Evolutionary conservation across 1,284 basidiomycete genomes (phyloP).

Genomic region (Cystobasidium sp.): DNA sequence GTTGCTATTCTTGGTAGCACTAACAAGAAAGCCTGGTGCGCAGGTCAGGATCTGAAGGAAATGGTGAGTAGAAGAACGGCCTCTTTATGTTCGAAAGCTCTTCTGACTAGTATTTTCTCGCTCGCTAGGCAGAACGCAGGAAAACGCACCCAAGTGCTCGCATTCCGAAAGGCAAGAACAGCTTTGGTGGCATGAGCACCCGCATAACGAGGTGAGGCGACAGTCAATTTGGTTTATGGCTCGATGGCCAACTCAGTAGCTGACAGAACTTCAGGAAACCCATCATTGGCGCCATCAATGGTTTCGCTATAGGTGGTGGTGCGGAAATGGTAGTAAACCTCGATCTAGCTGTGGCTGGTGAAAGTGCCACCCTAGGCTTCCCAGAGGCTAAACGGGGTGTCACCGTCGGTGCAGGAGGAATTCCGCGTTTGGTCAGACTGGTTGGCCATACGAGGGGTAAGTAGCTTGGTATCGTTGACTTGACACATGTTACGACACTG

Average conservation of each 20-base stretch:
- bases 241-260: constrained; percentile 55
- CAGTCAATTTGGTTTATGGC: neutral
- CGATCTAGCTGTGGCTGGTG: constrained; percentile 76
- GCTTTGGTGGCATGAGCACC: constrained; percentile 58
- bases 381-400: constrained; percentile 83
- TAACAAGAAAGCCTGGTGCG: constrained; percentile 75
- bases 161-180: constrained; percentile 29
- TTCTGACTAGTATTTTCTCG: neutral
- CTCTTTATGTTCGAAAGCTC: neutral
- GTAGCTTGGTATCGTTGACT: neutral
- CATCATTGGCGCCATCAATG: constrained; percentile 80
- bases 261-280: constrained; percentile 65
- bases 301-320: constrained; percentile 78
- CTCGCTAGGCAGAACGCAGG: constrained; percentile 21
- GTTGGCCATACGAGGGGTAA: constrained; percentile 50
- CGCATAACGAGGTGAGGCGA: constrained; percentile 60
- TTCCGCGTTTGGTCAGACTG: constrained; percentile 54
- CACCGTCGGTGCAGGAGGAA: constrained; percentile 73
- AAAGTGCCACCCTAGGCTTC: constrained; percentile 72
- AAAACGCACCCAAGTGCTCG: constrained; percentile 8
- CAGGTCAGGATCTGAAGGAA: constrained; percentile 77
- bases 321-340: constrained; percentile 79
- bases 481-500: neutral
- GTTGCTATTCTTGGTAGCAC: constrained; percentile 73
- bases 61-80: constrained; percentile 56